Conservation (phyloP, 148 eudicot species). For the Rhododendron simsii region DNA sequence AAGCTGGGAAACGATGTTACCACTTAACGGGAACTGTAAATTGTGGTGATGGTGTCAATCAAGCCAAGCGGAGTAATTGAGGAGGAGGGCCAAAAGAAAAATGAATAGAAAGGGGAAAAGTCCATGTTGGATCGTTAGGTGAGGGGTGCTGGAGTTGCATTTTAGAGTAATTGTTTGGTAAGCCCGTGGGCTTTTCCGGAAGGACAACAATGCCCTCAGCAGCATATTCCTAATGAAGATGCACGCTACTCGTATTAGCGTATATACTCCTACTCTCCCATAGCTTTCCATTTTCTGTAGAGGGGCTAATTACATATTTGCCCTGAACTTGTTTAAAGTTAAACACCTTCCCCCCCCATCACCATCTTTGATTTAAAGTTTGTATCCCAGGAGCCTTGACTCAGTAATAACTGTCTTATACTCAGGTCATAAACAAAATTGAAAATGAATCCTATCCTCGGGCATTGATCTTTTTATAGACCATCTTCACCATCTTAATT, state of each 20-base stretch:
- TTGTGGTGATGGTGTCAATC: not conserved
- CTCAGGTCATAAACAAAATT: not conserved
- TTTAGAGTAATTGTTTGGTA: not conserved
- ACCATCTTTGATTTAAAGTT: not conserved
- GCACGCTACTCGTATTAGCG: not conserved
- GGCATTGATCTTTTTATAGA: no score
- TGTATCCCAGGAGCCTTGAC: not conserved
- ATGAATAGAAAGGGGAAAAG: not conserved
- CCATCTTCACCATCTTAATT: no score
- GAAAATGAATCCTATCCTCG: not conserved
- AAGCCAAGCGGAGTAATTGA: not conserved
- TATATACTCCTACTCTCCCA: not conserved
- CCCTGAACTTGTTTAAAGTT: not conserved
- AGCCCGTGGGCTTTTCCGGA: not conserved
- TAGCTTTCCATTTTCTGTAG: not conserved
- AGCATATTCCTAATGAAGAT: not conserved
- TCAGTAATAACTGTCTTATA: not conserved
- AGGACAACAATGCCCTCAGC: not conserved
- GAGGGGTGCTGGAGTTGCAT: not conserved
- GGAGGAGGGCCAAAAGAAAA: not conserved
- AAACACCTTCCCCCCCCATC: no score
- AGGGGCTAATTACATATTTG: not conserved
- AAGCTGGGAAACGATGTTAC: not conserved
- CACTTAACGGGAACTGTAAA: not conserved
- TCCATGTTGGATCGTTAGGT: constrained; percentile 1